Evolutionary conservation across 2,329 filamentous ascomycete genomes (phyloP).

Genomic region (Biscogniauxia sp.): DNA sequence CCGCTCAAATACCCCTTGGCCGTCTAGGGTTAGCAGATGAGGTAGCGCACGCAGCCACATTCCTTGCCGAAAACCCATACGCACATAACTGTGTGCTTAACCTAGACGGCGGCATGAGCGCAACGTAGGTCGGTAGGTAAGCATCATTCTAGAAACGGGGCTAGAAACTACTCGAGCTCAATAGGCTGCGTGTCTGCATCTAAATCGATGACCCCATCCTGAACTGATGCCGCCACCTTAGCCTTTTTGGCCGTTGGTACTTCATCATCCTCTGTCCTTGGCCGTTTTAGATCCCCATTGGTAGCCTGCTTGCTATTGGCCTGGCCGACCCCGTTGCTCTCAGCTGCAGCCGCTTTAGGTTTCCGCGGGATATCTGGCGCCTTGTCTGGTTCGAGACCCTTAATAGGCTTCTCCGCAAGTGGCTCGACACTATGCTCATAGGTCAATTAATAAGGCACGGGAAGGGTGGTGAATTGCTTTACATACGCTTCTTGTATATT

Average conservation of each 20-base stretch:
- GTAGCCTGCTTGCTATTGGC: conserved; percentile 41
- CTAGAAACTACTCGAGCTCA: neutral
- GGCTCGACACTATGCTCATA: conserved; percentile 36
- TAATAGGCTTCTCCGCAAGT: conserved; percentile 54
- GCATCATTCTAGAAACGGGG: neutral
- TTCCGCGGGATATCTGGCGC: conserved; percentile 52
- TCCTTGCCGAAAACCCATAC: conserved; percentile 75
- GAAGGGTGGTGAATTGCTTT: conserved; percentile 8
- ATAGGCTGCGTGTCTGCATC: neutral
- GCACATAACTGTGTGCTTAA: conserved; percentile 86
- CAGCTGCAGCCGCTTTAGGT: conserved; percentile 42
- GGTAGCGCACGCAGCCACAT: conserved; percentile 78
- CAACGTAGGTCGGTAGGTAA: conserved; percentile 42
- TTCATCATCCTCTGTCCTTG: conserved; percentile 41
- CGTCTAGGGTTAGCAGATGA: conserved; percentile 69
- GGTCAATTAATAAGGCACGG: conserved; percentile 23
- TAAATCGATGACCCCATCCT: conserved; percentile 43
- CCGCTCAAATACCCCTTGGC: conserved; percentile 56
- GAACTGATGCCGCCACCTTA: conserved; percentile 33
- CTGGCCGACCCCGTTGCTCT: conserved; percentile 39
- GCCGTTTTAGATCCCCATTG: conserved; percentile 47
- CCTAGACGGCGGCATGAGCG: conserved; percentile 80
- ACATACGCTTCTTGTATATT: conserved; percentile 62
- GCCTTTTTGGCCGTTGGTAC: conserved; percentile 45
- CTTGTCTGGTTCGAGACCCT: conserved; percentile 41